Evolutionary conservation across 441 rosid species (phyloP), one percentile per base, ranked within the genome.

Genomic region (Codiaeum variegatum): DNA sequence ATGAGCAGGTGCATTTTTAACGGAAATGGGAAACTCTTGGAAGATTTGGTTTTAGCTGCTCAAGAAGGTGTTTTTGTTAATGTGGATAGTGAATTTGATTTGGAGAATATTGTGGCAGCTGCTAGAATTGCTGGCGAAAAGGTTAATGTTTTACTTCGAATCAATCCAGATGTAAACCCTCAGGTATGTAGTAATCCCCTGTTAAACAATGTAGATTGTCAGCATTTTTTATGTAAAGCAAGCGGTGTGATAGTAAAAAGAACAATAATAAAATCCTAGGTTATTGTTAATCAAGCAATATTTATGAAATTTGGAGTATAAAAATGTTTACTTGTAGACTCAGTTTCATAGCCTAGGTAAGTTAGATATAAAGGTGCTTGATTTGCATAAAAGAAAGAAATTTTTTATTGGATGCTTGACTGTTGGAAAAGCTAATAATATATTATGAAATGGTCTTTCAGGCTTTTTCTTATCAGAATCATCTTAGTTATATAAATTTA

Each of bases 111-210:
- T 74, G 89, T 93, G 42, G 87, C 87, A 67, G 95, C 99, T 83
- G 86, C 98, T 32, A 88, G 91, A 59, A 85, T 90, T 64, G 86
- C 97, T 72, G 95, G 97, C 63, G 89, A 88, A 81, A 86, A 85
- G 85, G 97, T 93, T 73, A 93, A 93, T 80, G 98, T 95, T 46
- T 79, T 95, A 73, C 97, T 95, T 54, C 95, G 98, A 66, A 93
- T 95, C 79, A 95, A 95, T 83, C 99, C 99, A 2, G 99, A 95
- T 73, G 99, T 95, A 9, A 98, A 95, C 76, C 97, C 98, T 78
- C 99, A 95, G 98, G 99, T 93, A 82, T 68, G 76, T 36, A 3
- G 29, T 51, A 12, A 34, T 12, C 6, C 36, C n/a, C 23, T 31
- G 5, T 58, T 16, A 13, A 23, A 59, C 61, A 44, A 46, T 2